phyloP scores from a whole-genome alignment of 495 filamentous ascomycete species.

The Bryoglossum gracile region DNA sequence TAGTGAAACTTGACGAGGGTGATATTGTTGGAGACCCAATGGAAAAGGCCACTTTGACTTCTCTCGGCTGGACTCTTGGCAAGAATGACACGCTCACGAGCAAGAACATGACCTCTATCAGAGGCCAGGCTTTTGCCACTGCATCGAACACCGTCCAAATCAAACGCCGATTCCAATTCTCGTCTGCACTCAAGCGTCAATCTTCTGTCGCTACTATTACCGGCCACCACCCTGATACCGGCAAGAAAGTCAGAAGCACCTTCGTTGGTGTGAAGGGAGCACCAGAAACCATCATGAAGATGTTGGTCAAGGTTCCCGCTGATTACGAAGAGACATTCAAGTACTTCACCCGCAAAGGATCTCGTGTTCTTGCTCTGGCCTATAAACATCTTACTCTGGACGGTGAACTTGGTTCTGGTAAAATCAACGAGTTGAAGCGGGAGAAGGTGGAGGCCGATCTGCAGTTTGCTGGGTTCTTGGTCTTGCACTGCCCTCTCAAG shows the following conservation, averaged over 20 bases:
- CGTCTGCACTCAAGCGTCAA: conserved; percentile 90
- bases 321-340: conserved; percentile 98
- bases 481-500: conserved; percentile 92
- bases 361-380: conserved; percentile 84
- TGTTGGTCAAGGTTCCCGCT: conserved; percentile 74
- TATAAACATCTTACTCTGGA: conserved; percentile 85
- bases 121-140: conserved; percentile 39
- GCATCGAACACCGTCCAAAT: conserved; percentile 65
- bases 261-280: conserved; percentile 96
- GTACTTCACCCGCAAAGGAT: conserved; percentile 91
- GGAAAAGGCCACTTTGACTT: conserved; percentile 89
- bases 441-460: conserved; percentile 85
- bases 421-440: conserved; percentile 85
- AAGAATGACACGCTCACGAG: conserved; percentile 72
- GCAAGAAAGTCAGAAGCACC: conserved; percentile 67
- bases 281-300: conserved; percentile 89
- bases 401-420: conserved; percentile 67
- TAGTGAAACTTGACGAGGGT: conserved; percentile 94
- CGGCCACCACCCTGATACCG: conserved; percentile 55
- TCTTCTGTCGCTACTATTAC: conserved; percentile 84
- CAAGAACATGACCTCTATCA: conserved; percentile 39
- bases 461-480: conserved; percentile 88
- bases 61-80: conserved; percentile 86
- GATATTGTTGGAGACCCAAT: conserved; percentile 98
- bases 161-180: conserved; percentile 97